Percentiles rank a stretch among this genome's conserved stretches.
These are phyloP conservation scores for Rutstroemia sp. DNA, from an alignment of 2,329 filamentous ascomycete genomes.

Conservation along the genomic window DNA sequence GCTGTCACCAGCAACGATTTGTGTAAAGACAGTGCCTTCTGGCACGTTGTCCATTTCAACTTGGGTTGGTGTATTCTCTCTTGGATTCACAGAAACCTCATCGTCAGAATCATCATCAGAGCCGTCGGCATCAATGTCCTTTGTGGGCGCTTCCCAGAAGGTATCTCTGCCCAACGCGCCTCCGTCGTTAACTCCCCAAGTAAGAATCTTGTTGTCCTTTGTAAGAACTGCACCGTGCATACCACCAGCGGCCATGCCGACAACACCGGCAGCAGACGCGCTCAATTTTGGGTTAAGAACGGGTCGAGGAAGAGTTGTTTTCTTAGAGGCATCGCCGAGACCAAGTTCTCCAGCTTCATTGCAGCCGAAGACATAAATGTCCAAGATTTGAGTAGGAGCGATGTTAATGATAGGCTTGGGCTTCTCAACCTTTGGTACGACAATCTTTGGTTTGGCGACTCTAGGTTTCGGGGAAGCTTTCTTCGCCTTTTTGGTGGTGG, in stretches of 20 bases:
- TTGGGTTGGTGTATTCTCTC: constrained; percentile 37
- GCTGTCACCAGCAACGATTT: constrained; percentile 67
- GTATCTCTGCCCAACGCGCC: constrained; percentile 73
- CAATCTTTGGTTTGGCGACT: constrained; percentile 3
- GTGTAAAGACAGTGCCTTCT: constrained; percentile 49
- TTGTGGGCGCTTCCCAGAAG: constrained; percentile 53
- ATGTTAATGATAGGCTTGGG: constrained; percentile 42
- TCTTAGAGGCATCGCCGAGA: constrained; percentile 59
- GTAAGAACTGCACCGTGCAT: constrained; percentile 76
- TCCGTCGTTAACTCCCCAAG: constrained; percentile 83
- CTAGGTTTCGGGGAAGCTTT: constrained; percentile 1
- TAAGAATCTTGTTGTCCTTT: constrained; percentile 70
- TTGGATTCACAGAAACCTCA: constrained; percentile 56
- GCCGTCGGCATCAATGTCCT: constrained; percentile 38
- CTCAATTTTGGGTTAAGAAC: constrained; percentile 56
- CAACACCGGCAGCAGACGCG: constrained; percentile 55
- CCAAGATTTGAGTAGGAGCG: constrained; percentile 53
- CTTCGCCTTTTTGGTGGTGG: background rate
- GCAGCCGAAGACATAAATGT: constrained; percentile 75
- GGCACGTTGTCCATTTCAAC: constrained; percentile 49
- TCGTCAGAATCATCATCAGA: constrained; percentile 42
- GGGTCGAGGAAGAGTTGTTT: constrained; percentile 66
- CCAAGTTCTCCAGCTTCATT: constrained; percentile 73
- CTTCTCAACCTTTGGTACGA: constrained; percentile 1
- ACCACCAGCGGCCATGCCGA: constrained; percentile 69